Conservation (phyloP, 768 basidiomycete species). For the Mycena galopus region DNA sequence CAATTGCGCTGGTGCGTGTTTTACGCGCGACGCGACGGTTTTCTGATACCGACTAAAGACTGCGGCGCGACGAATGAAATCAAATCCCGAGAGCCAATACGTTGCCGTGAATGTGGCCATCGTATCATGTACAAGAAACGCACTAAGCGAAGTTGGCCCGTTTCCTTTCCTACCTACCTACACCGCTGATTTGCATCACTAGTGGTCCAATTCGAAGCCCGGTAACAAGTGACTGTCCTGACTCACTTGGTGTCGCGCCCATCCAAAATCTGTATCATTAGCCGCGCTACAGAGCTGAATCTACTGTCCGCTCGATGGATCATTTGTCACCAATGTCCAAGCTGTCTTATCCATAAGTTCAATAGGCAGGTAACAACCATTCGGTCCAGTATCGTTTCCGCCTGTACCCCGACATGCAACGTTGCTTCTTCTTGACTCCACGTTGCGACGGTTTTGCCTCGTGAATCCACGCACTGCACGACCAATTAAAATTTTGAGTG, state of each 20-base stretch:
- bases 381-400: constrained; percentile 59
- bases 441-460: constrained; percentile 59
- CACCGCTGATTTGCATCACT: constrained; percentile 16
- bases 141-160: constrained; percentile 86
- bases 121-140: constrained; percentile 99
- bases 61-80: constrained; percentile 95
- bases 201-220: constrained; percentile 78
- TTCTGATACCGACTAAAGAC: constrained; percentile 60
- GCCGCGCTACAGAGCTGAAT: constrained; percentile 14
- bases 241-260: constrained; percentile 34
- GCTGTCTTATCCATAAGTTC: constrained; percentile 62
- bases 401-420: constrained; percentile 57
- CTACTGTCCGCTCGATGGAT: constrained; percentile 17
- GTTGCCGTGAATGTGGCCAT: constrained; percentile 97
- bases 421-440: constrained; percentile 57
- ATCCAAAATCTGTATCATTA: constrained; percentile 31
- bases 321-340: constrained; percentile 56
- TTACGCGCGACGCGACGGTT: constrained; percentile 16
- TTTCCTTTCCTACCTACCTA: background rate
- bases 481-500: constrained; percentile 2
- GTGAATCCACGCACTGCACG: constrained; percentile 63
- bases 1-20: constrained; percentile 80
- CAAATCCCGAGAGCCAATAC: constrained; percentile 90
- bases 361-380: constrained; percentile 67
- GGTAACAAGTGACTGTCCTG: constrained; percentile 54